A percentile compares a stretch with the other conserved stretches of the same genome.
These are phyloP conservation scores for Melampsora abietis-canadensis DNA, from an alignment of 1,284 basidiomycete genomes.

Conservation along the genomic window DNA sequence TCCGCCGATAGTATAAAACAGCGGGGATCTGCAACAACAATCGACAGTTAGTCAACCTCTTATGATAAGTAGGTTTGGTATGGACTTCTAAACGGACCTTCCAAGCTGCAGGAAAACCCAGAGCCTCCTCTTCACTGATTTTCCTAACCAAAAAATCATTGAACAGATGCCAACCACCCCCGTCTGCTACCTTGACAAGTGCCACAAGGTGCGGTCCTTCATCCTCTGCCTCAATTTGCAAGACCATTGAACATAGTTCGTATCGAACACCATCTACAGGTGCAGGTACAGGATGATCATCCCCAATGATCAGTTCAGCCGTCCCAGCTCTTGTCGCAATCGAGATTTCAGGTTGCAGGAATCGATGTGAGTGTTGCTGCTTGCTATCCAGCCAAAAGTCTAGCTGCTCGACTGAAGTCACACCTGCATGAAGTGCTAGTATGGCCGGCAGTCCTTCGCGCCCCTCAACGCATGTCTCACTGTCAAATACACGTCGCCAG, in stretches of 20 bases:
- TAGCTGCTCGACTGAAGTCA: conserved; percentile 71
- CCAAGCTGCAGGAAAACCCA: conserved; percentile 84
- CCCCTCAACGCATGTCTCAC: conserved; percentile 56
- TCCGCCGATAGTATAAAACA: conserved; percentile 78
- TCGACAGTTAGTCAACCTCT: background rate
- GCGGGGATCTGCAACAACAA: conserved; percentile 67
- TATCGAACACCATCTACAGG: conserved; percentile 62
- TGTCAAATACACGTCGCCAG: conserved; percentile 66
- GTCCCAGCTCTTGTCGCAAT: conserved; percentile 52
- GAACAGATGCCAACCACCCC: conserved; percentile 80
- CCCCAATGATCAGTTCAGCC: conserved; percentile 31
- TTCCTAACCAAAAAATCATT: conserved; percentile 92
- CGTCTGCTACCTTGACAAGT: conserved; percentile 60
- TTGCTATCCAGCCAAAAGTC: conserved; percentile 68
- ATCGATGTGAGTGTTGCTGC: conserved; percentile 56
- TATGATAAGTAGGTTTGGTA: background rate
- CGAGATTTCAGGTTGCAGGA: conserved; percentile 54
- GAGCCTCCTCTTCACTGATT: conserved; percentile 76
- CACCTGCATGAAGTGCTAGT: conserved; percentile 80
- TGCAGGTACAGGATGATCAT: conserved; percentile 61
- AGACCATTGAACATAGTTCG: conserved; percentile 73
- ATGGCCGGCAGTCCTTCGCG: conserved; percentile 53
- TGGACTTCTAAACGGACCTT: conserved; percentile 62
- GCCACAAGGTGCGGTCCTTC: conserved; percentile 82
- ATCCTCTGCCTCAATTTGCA: conserved; percentile 74